A percentile compares a stretch with the other conserved stretches of the same genome.
phyloP scores from a whole-genome alignment of 2,329 filamentous ascomycete species.

The Hirsutella thompsonii region DNA sequence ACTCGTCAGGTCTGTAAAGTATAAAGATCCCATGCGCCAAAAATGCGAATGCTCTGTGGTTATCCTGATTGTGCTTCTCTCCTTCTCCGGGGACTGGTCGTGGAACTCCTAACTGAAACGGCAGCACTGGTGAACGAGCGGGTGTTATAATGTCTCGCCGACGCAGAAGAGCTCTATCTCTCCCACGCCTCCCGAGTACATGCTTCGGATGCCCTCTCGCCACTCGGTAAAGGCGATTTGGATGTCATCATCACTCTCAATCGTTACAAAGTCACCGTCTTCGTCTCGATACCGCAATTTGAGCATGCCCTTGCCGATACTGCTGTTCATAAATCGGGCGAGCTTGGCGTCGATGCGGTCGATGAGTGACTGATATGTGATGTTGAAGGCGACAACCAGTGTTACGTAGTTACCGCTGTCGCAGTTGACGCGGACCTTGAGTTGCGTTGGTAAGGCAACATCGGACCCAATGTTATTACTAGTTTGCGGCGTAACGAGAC shows the following conservation, averaged over 20 bases:
- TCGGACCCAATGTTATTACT: constrained; percentile 29
- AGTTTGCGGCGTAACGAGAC: constrained; percentile 12
- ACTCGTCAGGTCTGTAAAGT: constrained; percentile 1
- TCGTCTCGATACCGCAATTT: constrained; percentile 85
- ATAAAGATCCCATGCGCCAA: constrained; percentile 15
- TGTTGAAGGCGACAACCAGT: constrained; percentile 91
- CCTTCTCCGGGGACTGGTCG: background rate
- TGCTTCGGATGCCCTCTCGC: constrained; percentile 54
- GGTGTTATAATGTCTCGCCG: constrained; percentile 27
- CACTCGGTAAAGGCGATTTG: constrained; percentile 92
- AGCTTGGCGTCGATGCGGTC: constrained; percentile 96
- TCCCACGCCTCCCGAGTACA: constrained; percentile 57
- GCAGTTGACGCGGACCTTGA: constrained; percentile 93
- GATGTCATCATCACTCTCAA: constrained; percentile 92
- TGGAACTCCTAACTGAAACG: constrained; percentile 3
- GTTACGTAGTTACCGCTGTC: constrained; percentile 79
- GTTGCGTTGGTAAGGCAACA: constrained; percentile 51
- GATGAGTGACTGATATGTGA: constrained; percentile 83
- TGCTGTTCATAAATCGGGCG: constrained; percentile 70
- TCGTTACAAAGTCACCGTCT: constrained; percentile 85
- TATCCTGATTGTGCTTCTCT: constrained; percentile 3
- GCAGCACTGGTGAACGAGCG: background rate
- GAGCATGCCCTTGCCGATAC: constrained; percentile 69
- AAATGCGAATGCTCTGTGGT: constrained; percentile 15
- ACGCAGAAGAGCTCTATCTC: constrained; percentile 84